phyloP scores from a whole-genome alignment of 257 asterid genomes.

The Mitragyna speciosa region DNA sequence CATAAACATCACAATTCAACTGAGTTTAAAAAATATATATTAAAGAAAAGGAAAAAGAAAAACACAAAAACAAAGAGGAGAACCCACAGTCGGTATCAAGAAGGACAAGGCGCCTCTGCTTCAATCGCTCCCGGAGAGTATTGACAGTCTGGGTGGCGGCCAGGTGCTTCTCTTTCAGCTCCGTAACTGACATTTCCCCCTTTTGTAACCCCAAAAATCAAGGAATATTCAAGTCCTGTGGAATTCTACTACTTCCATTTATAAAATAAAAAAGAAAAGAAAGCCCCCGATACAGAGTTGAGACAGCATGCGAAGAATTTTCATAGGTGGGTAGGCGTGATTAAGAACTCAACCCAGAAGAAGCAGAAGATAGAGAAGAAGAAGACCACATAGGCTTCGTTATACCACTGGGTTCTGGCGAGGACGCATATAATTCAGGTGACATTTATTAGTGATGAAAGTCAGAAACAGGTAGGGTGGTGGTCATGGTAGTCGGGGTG shows the following conservation, averaged over 20 bases:
- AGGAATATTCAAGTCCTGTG: conserved; percentile 2
- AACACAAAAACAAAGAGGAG: background rate
- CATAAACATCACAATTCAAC: conserved; percentile 14
- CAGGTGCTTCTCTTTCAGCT: conserved; percentile 85
- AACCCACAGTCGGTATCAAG: conserved; percentile 79
- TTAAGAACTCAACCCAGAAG: background rate
- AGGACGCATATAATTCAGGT: too few relatives aligned
- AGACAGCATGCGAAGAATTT: background rate
- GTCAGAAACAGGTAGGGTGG: background rate
- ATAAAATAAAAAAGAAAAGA: too few relatives aligned
- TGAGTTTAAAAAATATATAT: background rate
- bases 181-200: conserved; percentile 70
- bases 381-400: background rate
- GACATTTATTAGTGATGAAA: background rate
- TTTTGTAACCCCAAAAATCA: background rate
- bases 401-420: too few relatives aligned
- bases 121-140: conserved; percentile 69
- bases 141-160: conserved; percentile 81
- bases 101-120: conserved; percentile 71
- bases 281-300: background rate
- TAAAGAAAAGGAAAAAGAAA: background rate
- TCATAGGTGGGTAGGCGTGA: background rate
- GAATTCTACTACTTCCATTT: background rate
- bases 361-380: background rate
- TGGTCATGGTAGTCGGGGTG: background rate